Conservation (phyloP, 2,329 filamentous ascomycete genomes). For the Cordyceps pruinosa region DNA sequence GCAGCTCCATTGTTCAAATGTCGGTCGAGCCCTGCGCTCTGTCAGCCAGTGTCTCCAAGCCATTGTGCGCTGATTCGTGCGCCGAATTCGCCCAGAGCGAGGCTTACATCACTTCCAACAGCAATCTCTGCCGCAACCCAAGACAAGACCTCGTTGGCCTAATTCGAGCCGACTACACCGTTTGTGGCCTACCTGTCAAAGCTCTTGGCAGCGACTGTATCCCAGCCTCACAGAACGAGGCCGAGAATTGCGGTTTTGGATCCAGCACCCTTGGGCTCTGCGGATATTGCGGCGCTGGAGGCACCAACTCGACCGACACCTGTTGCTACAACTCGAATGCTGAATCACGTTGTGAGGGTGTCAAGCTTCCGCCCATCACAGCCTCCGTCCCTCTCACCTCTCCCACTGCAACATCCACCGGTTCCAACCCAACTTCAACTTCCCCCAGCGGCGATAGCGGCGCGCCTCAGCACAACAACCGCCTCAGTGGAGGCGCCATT, state of each 20-base stretch:
- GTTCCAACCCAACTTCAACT: constrained; percentile 35
- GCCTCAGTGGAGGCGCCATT: constrained; percentile 75
- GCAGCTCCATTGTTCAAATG: constrained; percentile 89
- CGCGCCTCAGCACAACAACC: constrained; percentile 10
- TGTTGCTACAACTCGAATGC: constrained; percentile 82
- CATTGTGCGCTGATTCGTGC: constrained; percentile 85
- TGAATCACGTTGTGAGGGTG: constrained; percentile 63
- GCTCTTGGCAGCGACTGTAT: constrained; percentile 74
- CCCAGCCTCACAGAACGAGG: constrained; percentile 70
- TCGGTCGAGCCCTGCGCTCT: constrained; percentile 66
- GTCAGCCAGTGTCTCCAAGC: constrained; percentile 55
- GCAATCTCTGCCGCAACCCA: constrained; percentile 62
- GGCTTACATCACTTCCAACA: constrained; percentile 71
- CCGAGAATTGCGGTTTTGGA: constrained; percentile 77
- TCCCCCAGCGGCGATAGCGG: constrained; percentile 20
- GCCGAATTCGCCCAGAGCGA: constrained; percentile 84
- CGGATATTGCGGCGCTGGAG: constrained; percentile 75
- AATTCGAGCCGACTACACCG: constrained; percentile 86
- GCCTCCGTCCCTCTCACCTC: constrained; percentile 57
- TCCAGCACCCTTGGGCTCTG: constrained; percentile 70
- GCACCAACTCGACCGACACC: constrained; percentile 86
- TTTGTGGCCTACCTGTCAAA: constrained; percentile 75
- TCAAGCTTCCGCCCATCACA: constrained; percentile 71
- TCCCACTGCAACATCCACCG: constrained; percentile 24
- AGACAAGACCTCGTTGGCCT: constrained; percentile 60